Base-by-base conservation (phyloP, 768 basidiomycete species). In the Podaxis sp. region DNA sequence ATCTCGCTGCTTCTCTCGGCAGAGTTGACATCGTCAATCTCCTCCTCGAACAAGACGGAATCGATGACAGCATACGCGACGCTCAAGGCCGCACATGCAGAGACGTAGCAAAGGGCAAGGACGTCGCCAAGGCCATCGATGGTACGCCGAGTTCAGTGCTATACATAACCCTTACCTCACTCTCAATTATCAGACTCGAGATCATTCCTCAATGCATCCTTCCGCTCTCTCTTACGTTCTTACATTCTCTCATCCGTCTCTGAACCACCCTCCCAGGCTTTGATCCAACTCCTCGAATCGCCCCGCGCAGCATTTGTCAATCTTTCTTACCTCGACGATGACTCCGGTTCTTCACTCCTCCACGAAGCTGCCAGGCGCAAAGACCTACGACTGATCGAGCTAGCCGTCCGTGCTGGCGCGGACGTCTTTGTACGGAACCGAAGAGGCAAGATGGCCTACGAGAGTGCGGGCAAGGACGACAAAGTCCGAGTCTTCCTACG, bases 371-470 rank as follows among this genome's bases (percentile, higher is more conserved):
- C 92, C 0, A 79, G 84, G 39, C 81, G 94, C 15, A 88, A 89
- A 63, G 93, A 97, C 69, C 76, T 96, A 22, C 80, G 87, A 3
- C 75, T 96, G 19, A 85, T 96, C 28, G 92, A 96, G 69, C 81
- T 94, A n/a, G 89, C 87, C 0, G 85, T 95, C 1, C 84, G 89
- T 24, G 89, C 90, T 8, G 95, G 95, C 0, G 94, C 93, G 0
- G 94, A 96, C 70, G 90, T 96, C 3, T 96, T 96, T 69, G 88
- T 90, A 1, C 81, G 94, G 3, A 90, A 96, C 73, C 80, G 87
- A 22, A 81, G 76, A 64, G 95, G 95, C 0, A 88, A 81, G 68
- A 83, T 79, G 77, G 88, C 77, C 6, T 85, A 80, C 70, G 94
- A 85, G 17, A 86, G 88, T 4, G 76, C 77, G n/a, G 85, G 86